Evolutionary conservation across 2,329 filamentous ascomycete species (phyloP), one percentile per base, ranked within the genome.

Genomic region (Cercospora zeina): DNA sequence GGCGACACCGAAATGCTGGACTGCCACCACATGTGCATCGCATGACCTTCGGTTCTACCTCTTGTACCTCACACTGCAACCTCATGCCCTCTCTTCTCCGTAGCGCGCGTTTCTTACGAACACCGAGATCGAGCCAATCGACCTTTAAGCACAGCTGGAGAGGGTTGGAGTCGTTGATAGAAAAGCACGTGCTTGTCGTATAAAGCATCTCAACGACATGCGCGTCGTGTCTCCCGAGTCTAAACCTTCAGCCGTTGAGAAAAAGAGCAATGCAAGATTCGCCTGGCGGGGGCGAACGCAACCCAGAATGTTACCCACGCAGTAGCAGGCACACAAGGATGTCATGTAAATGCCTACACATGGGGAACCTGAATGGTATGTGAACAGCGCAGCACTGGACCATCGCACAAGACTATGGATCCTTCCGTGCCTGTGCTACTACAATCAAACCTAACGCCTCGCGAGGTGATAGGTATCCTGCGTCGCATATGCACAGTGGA

Each of bases 161-260:
- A n/a, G n/a, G n/a, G n/a, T 13, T 36, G n/a, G n/a, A 34, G 11
- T 24, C 33, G 27, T 13, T 34, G 9, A 16, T 8, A 7, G 30
- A 1, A 11, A 54, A 37, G 51, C 51, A 21, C 33, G 51, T 54
- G 33, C 51, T 36, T 27, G n/a, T n/a, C n/a, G n/a, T 54, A 16
- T 37, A 16, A 2, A 37, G 21, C 36, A 16, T 27, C 19, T 54
- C 51, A 39, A 54, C 33, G 51, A n/a, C 51, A 33, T 34, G 31
- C 51, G 51, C 51, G 51, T 54, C 27, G 16, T 54, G 51, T 54
- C 16, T 54, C 31, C 51, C 37, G 11, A 37, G n/a, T n/a, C n/a
- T n/a, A n/a, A n/a, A n/a, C n/a, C n/a, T n/a, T n/a, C 51, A 27
- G 33, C 14, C 51, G 19, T 36, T 49, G 37, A 42, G 10, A 42